These are phyloP conservation scores for Tricholoma sp. DNA, from an alignment of 768 basidiomycete genomes.

Conservation along the genomic window DNA sequence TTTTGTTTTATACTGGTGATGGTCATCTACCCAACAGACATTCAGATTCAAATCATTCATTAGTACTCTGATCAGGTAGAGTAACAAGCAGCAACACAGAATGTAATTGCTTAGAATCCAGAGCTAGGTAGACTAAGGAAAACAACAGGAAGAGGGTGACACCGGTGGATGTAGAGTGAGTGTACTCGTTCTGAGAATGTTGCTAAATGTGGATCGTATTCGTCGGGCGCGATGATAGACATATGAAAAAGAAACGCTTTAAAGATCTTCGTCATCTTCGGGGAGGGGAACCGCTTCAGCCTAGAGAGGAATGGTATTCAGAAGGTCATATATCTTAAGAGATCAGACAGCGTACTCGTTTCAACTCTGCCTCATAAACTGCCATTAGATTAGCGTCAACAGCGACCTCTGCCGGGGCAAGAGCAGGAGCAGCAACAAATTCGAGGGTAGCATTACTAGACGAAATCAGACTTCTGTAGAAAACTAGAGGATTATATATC, in stretches of 20 bases:
- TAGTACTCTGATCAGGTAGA: slow-evolving; percentile 14
- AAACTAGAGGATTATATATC: neutral
- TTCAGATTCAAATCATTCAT: slow-evolving; percentile 1
- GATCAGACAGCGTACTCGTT: slow-evolving; percentile 38
- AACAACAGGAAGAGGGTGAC: neutral
- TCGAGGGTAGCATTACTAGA: slow-evolving; percentile 79
- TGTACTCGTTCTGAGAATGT: slow-evolving; percentile 22
- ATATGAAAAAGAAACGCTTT: slow-evolving; percentile 22
- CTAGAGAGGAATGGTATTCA: slow-evolving; percentile 27
- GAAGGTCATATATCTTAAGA: neutral
- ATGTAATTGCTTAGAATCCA: slow-evolving; percentile 14
- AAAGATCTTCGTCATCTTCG: slow-evolving; percentile 92
- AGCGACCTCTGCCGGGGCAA: slow-evolving; percentile 88
- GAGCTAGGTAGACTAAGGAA: slow-evolving; percentile 5
- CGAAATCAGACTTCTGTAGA: neutral
- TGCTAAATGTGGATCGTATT: slow-evolving; percentile 22
- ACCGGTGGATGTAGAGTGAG: slow-evolving; percentile 14
- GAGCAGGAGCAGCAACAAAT: slow-evolving; percentile 94
- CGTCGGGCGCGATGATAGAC: slow-evolving; percentile 15
- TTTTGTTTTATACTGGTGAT: too few species aligned
- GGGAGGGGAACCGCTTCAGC: slow-evolving; percentile 93
- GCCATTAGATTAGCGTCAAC: slow-evolving; percentile 77
- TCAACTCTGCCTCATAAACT: slow-evolving; percentile 76
- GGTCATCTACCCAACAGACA: too few species aligned
- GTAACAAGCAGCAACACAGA: slow-evolving; percentile 9